phyloP scores from a whole-genome alignment of 371 early-diverging fungal species.

The Mortierella sp. region DNA sequence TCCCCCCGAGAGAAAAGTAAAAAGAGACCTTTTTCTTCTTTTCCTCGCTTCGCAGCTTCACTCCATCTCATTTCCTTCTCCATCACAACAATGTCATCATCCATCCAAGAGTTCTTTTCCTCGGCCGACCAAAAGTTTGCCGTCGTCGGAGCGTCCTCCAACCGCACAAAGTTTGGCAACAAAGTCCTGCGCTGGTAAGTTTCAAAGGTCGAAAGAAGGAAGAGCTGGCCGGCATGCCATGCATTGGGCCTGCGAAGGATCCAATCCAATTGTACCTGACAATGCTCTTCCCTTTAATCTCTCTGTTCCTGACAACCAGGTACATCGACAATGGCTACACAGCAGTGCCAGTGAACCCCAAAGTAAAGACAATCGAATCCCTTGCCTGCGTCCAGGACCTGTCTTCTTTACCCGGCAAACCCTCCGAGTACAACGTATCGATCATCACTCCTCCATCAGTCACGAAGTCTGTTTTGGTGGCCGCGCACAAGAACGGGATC shows the following conservation, averaged over 20 bases:
- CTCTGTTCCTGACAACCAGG: slow-evolving; percentile 21
- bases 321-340: slow-evolving; percentile 52
- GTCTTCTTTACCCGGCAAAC: slow-evolving; percentile 38
- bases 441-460: slow-evolving; percentile 86
- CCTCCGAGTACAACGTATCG: slow-evolving; percentile 65
- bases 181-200: slow-evolving; percentile 81
- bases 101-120: slow-evolving; percentile 41
- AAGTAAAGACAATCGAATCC: slow-evolving; percentile 44
- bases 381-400: slow-evolving; percentile 34
- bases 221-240: background rate
- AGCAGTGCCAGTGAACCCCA: slow-evolving; percentile 53
- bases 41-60: background rate
- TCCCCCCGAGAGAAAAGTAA: background rate
- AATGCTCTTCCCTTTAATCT: background rate
- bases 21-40: background rate
- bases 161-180: slow-evolving; percentile 84
- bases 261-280: background rate
- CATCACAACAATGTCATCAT: slow-evolving; percentile 22
- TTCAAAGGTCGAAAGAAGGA: background rate
- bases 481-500: slow-evolving; percentile 76
- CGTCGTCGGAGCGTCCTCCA: slow-evolving; percentile 83
- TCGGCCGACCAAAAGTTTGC: slow-evolving; percentile 64
- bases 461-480: slow-evolving; percentile 71
- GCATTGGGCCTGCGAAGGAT: background rate
- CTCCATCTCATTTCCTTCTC: background rate